phyloP scores from a whole-genome alignment of 2,329 filamentous ascomycete species.

The Sarocladium brachiariae region DNA sequence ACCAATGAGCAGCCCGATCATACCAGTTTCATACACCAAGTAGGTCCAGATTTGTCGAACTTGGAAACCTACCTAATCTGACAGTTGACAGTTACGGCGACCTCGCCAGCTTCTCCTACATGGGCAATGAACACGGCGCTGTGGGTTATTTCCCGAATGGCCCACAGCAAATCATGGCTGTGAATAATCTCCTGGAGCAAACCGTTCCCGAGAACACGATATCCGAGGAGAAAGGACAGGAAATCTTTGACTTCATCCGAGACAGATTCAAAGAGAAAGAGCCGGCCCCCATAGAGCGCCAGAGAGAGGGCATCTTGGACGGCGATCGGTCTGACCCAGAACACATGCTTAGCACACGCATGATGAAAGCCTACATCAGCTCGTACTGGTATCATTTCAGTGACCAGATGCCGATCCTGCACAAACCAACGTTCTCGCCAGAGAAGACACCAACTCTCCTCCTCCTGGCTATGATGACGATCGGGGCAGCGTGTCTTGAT shows the following conservation, averaged over 20 bases:
- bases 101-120: conserved; percentile 39
- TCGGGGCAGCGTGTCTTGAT: conserved; percentile 85
- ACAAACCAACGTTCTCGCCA: conserved; percentile 87
- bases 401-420: conserved; percentile 86
- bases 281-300: conserved; percentile 64
- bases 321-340: conserved; percentile 63
- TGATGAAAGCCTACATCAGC: conserved; percentile 92
- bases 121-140: conserved; percentile 38
- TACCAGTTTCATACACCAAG: conserved; percentile 37
- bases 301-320: conserved; percentile 70
- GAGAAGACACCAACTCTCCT: conserved; percentile 81
- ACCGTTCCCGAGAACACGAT: conserved; percentile 72
- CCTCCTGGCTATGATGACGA: conserved; percentile 81
- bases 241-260: conserved; percentile 75
- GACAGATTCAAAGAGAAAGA: conserved; percentile 76
- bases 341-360: conserved; percentile 72
- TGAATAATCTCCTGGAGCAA: conserved; percentile 77
- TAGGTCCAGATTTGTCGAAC: conserved; percentile 26
- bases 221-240: conserved; percentile 80
- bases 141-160: conserved; percentile 52
- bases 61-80: neutral
- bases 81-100: conserved; percentile 42
- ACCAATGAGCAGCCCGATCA: conserved; percentile 34
- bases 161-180: conserved; percentile 78
- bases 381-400: conserved; percentile 96